Evolutionary conservation across 2,329 filamentous ascomycete genomes (phyloP).

Genomic region (Fusarium ambrosium): DNA sequence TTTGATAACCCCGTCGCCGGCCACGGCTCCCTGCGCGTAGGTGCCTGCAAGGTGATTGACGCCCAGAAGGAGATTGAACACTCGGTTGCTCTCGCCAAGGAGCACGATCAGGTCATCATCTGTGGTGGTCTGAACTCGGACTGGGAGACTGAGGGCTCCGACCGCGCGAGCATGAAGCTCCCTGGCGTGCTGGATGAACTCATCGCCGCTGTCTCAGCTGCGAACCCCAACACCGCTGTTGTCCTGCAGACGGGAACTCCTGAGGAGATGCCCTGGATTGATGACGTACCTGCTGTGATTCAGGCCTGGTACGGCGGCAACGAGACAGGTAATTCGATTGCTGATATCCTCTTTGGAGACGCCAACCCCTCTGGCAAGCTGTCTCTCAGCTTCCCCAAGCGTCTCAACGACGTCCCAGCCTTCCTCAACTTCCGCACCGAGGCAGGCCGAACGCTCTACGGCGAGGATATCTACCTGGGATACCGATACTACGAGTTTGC

Average conservation of each 20-base stretch:
- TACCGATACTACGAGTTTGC: constrained; percentile 85
- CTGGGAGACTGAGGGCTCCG: constrained; percentile 84
- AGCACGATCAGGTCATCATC: constrained; percentile 82
- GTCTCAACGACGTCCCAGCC: constrained; percentile 78
- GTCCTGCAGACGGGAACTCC: constrained; percentile 85
- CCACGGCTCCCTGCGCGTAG: constrained; percentile 72
- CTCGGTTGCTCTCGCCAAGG: constrained; percentile 76
- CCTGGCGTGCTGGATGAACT: constrained; percentile 80
- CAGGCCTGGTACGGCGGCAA: constrained; percentile 93
- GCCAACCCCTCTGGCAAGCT: constrained; percentile 82
- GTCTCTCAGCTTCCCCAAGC: constrained; percentile 78
- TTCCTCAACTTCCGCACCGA: constrained; percentile 82
- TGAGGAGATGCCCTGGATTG: constrained; percentile 77
- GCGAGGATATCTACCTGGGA: constrained; percentile 84
- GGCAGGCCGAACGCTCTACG: constrained; percentile 79
- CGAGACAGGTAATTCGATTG: constrained; percentile 85
- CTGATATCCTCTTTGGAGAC: constrained; percentile 81
- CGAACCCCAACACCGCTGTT: constrained; percentile 78
- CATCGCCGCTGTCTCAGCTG: constrained; percentile 74
- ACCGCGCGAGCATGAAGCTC: constrained; percentile 83
- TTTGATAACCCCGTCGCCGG: constrained; percentile 66
- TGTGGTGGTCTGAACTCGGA: constrained; percentile 84
- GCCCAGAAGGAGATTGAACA: constrained; percentile 71
- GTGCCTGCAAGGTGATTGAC: constrained; percentile 70
- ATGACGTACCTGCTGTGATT: constrained; percentile 69